A percentile compares a stretch with the other conserved stretches of the same genome.
phyloP scores from a whole-genome alignment of 140 eudicot species.

The Anethum foeniculum region DNA sequence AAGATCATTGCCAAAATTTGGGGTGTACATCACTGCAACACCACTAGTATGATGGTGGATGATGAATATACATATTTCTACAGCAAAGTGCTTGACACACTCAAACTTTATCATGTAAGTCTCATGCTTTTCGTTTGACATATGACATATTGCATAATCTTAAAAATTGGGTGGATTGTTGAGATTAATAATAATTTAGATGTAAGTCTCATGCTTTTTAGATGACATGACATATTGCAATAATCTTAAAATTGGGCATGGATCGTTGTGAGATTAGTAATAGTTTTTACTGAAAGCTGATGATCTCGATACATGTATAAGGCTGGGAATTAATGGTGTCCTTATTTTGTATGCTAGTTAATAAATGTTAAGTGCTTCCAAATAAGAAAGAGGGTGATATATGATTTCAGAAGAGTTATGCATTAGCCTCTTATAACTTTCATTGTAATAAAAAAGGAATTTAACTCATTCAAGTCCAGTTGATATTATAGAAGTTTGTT shows the following conservation, averaged over 20 bases:
- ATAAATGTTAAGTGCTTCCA: not conserved
- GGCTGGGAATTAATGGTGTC: not conserved
- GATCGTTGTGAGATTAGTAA: not conserved
- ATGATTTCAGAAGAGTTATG: not conserved
- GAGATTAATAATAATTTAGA: not conserved
- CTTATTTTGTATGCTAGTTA: not conserved
- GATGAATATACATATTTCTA: slow-evolving; percentile 55
- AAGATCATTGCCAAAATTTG: slow-evolving; percentile 44
- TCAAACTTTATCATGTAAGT: slow-evolving; percentile 72
- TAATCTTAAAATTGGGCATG: not conserved
- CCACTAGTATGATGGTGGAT: slow-evolving; percentile 14
- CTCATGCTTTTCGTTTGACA: not conserved
- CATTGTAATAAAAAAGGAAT: not conserved
- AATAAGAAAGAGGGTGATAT: not conserved
- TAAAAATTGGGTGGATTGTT: not conserved
- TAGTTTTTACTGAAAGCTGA: not conserved
- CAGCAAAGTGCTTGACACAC: slow-evolving; percentile 72
- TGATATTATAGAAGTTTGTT: not conserved
- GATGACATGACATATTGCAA: not conserved
- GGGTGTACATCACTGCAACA: slow-evolving; percentile 36
- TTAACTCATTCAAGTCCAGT: not conserved
- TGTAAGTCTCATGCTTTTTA: slow-evolving; percentile 36
- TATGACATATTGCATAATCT: not conserved
- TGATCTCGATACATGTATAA: not conserved
- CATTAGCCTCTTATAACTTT: not conserved